Evolutionary conservation across 2,329 filamentous ascomycete species (phyloP).

Genomic region (Cucurbitaria berberidis): DNA sequence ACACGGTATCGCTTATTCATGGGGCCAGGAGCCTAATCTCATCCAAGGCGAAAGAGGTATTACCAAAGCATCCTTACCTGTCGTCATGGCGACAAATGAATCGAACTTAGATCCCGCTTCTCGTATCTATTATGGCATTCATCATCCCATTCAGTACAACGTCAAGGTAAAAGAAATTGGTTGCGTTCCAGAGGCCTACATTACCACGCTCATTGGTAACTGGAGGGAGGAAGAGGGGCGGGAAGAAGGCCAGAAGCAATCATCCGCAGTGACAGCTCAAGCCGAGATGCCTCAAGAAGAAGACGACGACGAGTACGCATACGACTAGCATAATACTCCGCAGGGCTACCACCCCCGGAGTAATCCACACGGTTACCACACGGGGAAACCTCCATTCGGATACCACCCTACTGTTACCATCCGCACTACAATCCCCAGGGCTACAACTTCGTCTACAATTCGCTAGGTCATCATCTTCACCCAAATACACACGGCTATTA

Average conservation of each 20-base stretch:
- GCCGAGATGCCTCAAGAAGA: neutral
- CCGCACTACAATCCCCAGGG: neutral
- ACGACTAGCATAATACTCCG: no score
- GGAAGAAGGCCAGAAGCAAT: neutral
- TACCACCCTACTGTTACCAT: neutral
- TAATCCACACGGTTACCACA: neutral
- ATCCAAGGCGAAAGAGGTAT: slow-evolving; percentile 40
- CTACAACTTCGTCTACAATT: neutral
- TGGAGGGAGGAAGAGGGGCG: slow-evolving; percentile 11
- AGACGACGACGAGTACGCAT: neutral
- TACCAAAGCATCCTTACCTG: slow-evolving; percentile 43
- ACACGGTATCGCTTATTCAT: slow-evolving; percentile 47
- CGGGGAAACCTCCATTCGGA: neutral
- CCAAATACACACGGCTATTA: neutral
- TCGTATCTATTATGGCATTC: slow-evolving; percentile 37
- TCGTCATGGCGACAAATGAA: slow-evolving; percentile 19
- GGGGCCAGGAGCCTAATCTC: slow-evolving; percentile 7
- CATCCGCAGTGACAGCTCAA: neutral
- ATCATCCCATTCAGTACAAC: slow-evolving; percentile 53
- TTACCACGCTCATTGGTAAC: slow-evolving; percentile 17
- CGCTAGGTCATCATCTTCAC: neutral
- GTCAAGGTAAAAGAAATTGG: slow-evolving; percentile 52
- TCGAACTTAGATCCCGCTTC: slow-evolving; percentile 14
- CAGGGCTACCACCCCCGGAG: neutral
- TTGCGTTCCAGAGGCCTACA: slow-evolving; percentile 28